Evolutionary conservation across 805 yeast species (phyloP).

Genomic region (Teunomyces aglyptinius): DNA sequence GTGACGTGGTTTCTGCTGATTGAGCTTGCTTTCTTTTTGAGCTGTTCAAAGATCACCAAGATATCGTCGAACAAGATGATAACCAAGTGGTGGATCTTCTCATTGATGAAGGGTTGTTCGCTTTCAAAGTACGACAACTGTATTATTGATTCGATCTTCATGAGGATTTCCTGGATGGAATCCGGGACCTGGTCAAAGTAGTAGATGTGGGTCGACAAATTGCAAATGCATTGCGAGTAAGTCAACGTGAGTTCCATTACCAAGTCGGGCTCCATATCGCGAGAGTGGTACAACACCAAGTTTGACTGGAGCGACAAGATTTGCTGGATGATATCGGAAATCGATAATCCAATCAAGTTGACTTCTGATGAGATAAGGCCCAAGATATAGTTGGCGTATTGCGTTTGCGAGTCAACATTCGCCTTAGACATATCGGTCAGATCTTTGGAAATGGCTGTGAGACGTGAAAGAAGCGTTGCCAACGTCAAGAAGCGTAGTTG

Average conservation of each 20-base stretch:
- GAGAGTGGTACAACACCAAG: constrained; percentile 25
- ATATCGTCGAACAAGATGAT: constrained; percentile 32
- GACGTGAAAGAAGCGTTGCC: constrained; percentile 37
- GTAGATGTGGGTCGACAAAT: constrained; percentile 73
- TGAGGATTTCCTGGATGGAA: constrained; percentile 66
- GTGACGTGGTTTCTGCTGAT: constrained; percentile 45
- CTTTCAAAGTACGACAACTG: constrained; percentile 11
- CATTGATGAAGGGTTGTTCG: constrained; percentile 8
- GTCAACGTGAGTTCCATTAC: constrained; percentile 34
- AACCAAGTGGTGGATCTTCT: constrained; percentile 16
- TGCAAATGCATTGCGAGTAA: constrained; percentile 60
- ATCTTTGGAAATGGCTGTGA: constrained; percentile 20
- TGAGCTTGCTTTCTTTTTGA: constrained; percentile 30
- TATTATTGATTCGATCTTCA: constrained; percentile 38
- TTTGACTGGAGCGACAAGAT: constrained; percentile 50
- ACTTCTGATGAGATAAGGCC: constrained; percentile 73
- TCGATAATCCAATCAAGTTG: constrained; percentile 83
- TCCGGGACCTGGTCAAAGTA: constrained; percentile 86
- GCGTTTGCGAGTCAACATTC: constrained; percentile 26
- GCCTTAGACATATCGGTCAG: constrained; percentile 8
- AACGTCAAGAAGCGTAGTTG: constrained; percentile 70
- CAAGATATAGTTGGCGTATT: constrained; percentile 45
- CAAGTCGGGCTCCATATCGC: constrained; percentile 17
- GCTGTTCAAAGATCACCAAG: constrained; percentile 27
- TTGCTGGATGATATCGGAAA: constrained; percentile 70